phyloP scores from a whole-genome alignment of 2,329 filamentous ascomycete species.

The Pseudogymnoascus sp. region DNA sequence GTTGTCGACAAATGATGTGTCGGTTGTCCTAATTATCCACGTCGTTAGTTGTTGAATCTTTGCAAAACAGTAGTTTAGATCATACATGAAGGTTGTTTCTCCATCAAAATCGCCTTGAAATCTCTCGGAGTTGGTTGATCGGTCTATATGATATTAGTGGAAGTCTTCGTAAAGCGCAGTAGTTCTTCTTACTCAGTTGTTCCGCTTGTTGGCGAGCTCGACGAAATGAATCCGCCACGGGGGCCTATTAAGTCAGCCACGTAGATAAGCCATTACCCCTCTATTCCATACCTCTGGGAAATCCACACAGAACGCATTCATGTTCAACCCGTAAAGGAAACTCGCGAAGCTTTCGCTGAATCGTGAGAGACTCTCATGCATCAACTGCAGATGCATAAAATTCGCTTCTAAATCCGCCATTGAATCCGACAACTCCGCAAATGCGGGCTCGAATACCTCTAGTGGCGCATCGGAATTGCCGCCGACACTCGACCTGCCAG shows the following conservation, averaged over 20 bases:
- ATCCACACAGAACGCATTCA: constrained; percentile 98
- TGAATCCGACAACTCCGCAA: constrained; percentile 86
- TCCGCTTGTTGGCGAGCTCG: constrained; percentile 54
- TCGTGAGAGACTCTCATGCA: constrained; percentile 87
- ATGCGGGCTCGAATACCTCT: constrained; percentile 77
- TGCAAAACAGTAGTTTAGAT: constrained; percentile 15
- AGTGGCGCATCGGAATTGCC: constrained; percentile 59
- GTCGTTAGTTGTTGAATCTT: not conserved
- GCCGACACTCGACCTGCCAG: constrained; percentile 47
- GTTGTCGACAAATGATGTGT: constrained; percentile 86
- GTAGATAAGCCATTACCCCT: not conserved
- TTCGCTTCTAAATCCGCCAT: constrained; percentile 96
- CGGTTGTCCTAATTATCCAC: constrained; percentile 61
- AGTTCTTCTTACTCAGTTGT: constrained; percentile 34
- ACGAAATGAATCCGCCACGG: constrained; percentile 75
- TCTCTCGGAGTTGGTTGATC: constrained; percentile 31
- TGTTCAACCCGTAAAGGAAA: constrained; percentile 93
- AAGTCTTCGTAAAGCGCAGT: constrained; percentile 2
- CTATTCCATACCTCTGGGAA: constrained; percentile 69
- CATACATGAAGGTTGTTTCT: constrained; percentile 81
- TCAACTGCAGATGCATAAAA: constrained; percentile 92
- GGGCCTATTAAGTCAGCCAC: constrained; percentile 48
- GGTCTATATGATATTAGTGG: constrained; percentile 17
- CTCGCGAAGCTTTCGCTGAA: constrained; percentile 96
- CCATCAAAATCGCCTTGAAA: constrained; percentile 39